phyloP scores from a whole-genome alignment of 1,284 basidiomycete species.

The Puccinia polysora region DNA sequence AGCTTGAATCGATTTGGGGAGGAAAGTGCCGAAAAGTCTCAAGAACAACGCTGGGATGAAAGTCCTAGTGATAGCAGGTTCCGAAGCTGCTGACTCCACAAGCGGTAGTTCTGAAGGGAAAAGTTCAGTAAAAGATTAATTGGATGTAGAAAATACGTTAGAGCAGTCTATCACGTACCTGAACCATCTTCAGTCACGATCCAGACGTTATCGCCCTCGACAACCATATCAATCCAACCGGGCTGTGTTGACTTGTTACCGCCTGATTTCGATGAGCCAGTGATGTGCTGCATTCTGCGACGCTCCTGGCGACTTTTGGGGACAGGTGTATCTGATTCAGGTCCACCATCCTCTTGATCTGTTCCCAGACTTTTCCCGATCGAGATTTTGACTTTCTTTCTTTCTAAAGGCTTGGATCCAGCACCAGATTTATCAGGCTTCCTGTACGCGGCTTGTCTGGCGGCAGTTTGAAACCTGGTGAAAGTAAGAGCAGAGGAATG shows the following conservation, averaged over 20 bases:
- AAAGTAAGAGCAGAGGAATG: too few relatives aligned
- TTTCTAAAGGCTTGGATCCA: conserved; percentile 9
- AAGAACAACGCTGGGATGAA: too few relatives aligned
- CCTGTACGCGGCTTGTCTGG: conserved; percentile 48
- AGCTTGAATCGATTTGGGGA: too few relatives aligned
- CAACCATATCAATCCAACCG: conserved; percentile 48
- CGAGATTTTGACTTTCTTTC: conserved; percentile 44
- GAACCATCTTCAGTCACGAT: conserved; percentile 49
- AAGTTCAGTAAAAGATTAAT: too few relatives aligned
- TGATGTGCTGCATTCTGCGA: conserved; percentile 45
- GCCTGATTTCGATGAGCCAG: conserved; percentile 44
- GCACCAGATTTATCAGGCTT: conserved; percentile 10
- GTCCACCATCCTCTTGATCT: conserved; percentile 32
- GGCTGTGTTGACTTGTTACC: conserved; percentile 45
- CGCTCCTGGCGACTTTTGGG: conserved; percentile 48
- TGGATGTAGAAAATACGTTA: too few relatives aligned
- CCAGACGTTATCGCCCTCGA: conserved; percentile 49
- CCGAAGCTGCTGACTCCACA: too few relatives aligned
- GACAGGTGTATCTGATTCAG: conserved; percentile 45
- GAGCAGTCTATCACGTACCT: conserved; percentile 47
- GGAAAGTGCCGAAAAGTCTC: too few relatives aligned
- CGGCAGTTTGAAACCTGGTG: conserved; percentile 49
- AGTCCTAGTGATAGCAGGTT: too few relatives aligned
- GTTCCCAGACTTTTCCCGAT: conserved; percentile 16
- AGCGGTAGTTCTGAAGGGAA: too few relatives aligned